A percentile compares a stretch with the other conserved stretches of the same genome.
phyloP scores from a whole-genome alignment of 1,284 basidiomycete species.

The Leucoagaricus sp. region DNA sequence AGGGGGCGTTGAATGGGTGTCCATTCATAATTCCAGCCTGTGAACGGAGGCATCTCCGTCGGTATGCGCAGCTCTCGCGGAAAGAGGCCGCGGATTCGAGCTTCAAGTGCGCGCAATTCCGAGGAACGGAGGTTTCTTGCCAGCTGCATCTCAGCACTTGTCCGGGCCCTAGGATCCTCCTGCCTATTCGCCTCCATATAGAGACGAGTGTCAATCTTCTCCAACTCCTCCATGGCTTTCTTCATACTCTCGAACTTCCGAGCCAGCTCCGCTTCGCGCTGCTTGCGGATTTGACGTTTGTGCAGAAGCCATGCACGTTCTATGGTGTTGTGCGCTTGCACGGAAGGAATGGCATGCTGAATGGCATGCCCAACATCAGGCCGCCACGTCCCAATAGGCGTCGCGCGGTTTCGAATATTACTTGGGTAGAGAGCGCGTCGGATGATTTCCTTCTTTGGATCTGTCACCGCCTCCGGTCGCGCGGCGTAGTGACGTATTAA shows the following conservation, averaged over 20 bases:
- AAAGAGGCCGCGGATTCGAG: slow-evolving; percentile 80
- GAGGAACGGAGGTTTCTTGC: slow-evolving; percentile 65
- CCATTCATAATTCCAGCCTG: slow-evolving; percentile 83
- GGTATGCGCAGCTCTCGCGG: slow-evolving; percentile 80
- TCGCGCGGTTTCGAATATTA: slow-evolving; percentile 65
- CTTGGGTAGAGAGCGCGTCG: slow-evolving; percentile 80
- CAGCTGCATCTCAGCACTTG: slow-evolving; percentile 53
- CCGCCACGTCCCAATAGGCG: slow-evolving; percentile 83
- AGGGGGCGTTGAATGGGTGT: slow-evolving; percentile 58
- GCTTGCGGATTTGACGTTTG: slow-evolving; percentile 72
- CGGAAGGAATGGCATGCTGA: slow-evolving; percentile 75
- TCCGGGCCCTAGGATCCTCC: slow-evolving; percentile 73
- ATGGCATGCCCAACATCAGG: slow-evolving; percentile 71
- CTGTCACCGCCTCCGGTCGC: slow-evolving; percentile 38
- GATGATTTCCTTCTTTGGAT: slow-evolving; percentile 72
- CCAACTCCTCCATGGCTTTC: slow-evolving; percentile 79
- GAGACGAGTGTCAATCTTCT: slow-evolving; percentile 62
- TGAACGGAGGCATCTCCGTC: slow-evolving; percentile 73
- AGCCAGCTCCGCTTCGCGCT: slow-evolving; percentile 62
- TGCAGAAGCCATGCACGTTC: slow-evolving; percentile 90
- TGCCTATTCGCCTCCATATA: slow-evolving; percentile 76
- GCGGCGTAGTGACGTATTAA: slow-evolving; percentile 35
- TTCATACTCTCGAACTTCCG: slow-evolving; percentile 80
- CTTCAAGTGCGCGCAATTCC: slow-evolving; percentile 73
- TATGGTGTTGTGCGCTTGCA: slow-evolving; percentile 92